Percentiles rank a stretch among this genome's conserved stretches.
Evolutionary conservation across 257 asterid genomes (phyloP).

Genomic region (Mentha longifolia): DNA sequence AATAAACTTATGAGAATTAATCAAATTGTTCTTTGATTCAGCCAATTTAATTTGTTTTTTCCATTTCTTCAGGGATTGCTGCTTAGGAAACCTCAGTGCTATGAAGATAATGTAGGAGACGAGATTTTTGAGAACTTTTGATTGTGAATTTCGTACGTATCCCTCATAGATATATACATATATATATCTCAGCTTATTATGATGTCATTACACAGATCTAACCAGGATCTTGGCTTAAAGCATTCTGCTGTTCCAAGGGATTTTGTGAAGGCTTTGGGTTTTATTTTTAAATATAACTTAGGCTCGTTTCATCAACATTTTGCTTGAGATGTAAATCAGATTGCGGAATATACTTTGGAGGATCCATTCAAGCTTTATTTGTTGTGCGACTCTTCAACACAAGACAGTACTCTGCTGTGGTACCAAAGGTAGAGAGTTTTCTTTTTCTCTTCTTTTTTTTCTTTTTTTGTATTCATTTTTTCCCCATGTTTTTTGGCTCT

Average conservation of each 20-base stretch:
- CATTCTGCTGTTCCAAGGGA: constrained; percentile 46
- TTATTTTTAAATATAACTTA: constrained; percentile 47
- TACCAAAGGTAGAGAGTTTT: constrained; percentile 53
- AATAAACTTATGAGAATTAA: neutral
- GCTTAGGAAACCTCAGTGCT: constrained; percentile 57
- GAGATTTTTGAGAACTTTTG: constrained; percentile 49
- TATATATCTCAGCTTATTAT: constrained; percentile 50
- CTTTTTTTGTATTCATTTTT: constrained; percentile 41
- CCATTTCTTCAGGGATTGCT: constrained; percentile 72
- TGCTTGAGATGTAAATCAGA: constrained; percentile 68
- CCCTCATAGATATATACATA: constrained; percentile 40
- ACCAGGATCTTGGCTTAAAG: constrained; percentile 44
- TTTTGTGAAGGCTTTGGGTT: constrained; percentile 50
- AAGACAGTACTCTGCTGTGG: constrained; percentile 47
- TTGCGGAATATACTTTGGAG: constrained; percentile 59
- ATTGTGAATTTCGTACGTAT: constrained; percentile 44
- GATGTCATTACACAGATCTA: constrained; percentile 58
- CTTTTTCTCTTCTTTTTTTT: constrained; percentile 45
- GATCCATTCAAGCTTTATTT: constrained; percentile 56
- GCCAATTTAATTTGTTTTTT: constrained; percentile 4
- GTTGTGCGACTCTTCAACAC: constrained; percentile 56
- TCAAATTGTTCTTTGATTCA: neutral
- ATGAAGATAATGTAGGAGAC: constrained; percentile 66
- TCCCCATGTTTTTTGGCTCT: constrained; percentile 38
- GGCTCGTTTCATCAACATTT: constrained; percentile 54